These are phyloP conservation scores for Pseudozyma hubeiensis DNA, from an alignment of 1,284 basidiomycete species.

Conservation along the genomic window DNA sequence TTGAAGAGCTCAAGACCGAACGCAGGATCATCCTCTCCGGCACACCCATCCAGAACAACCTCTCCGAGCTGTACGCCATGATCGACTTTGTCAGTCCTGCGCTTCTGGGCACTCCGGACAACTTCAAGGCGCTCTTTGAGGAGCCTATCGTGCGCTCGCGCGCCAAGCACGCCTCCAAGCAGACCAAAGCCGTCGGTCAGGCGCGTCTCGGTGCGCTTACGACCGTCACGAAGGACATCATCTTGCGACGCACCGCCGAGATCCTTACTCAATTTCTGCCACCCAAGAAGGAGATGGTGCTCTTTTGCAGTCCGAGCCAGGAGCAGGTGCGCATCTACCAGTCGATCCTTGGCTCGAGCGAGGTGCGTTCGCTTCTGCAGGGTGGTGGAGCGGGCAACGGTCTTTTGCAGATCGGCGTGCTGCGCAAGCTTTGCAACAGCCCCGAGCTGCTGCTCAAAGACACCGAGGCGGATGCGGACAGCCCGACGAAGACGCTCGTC, in stretches of 20 bases:
- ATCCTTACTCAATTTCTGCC: constrained; percentile 86
- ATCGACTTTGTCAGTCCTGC: constrained; percentile 94
- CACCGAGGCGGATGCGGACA: constrained; percentile 69
- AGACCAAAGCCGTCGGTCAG: constrained; percentile 81
- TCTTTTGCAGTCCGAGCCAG: constrained; percentile 37
- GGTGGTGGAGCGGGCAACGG: constrained; percentile 50
- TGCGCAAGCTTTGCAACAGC: constrained; percentile 90
- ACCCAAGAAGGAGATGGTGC: constrained; percentile 78
- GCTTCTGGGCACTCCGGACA: constrained; percentile 73
- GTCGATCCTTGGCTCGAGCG: constrained; percentile 72
- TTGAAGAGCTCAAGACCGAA: constrained; percentile 80
- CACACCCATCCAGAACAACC: constrained; percentile 94
- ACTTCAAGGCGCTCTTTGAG: constrained; percentile 78
- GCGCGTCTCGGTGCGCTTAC: constrained; percentile 73
- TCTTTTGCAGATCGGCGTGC: constrained; percentile 62
- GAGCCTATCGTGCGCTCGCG: constrained; percentile 88
- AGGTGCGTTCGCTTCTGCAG: constrained; percentile 48
- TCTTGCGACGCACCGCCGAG: constrained; percentile 80
- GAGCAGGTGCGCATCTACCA: constrained; percentile 85
- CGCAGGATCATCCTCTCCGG: constrained; percentile 87
- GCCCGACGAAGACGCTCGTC: constrained; percentile 40
- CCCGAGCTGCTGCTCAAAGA: constrained; percentile 84
- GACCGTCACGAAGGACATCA: constrained; percentile 84
- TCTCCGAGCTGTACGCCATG: constrained; percentile 96
- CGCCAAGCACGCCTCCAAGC: constrained; percentile 78